Percentiles rank a stretch among this genome's conserved stretches.
phyloP scores from a whole-genome alignment of 805 yeast genomes.

The Hyphopichia homilentoma region DNA sequence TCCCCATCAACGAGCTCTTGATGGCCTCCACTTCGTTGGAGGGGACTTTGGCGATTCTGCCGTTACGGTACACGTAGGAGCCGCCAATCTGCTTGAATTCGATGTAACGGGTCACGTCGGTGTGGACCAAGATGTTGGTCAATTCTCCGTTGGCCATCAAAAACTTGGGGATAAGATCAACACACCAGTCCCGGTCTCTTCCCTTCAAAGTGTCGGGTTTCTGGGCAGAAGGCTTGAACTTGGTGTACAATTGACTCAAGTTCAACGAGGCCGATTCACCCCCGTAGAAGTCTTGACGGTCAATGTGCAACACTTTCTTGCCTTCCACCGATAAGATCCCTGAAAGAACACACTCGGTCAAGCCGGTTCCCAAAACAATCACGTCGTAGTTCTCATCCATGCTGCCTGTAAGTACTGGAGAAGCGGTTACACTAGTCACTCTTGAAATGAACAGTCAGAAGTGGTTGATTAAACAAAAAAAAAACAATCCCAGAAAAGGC shows the following conservation, averaged over 20 bases:
- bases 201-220: slow-evolving; percentile 72
- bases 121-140: slow-evolving; percentile 91
- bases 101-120: slow-evolving; percentile 92
- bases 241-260: slow-evolving; percentile 63
- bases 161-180: slow-evolving; percentile 94
- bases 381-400: slow-evolving; percentile 98
- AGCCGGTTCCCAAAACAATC: slow-evolving; percentile 91
- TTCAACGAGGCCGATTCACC: slow-evolving; percentile 87
- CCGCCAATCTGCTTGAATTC: slow-evolving; percentile 98
- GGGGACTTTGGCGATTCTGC: slow-evolving; percentile 92
- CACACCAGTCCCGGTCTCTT: slow-evolving; percentile 96
- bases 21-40: slow-evolving; percentile 89
- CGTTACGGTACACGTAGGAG: slow-evolving; percentile 85
- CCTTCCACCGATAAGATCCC: slow-evolving; percentile 97
- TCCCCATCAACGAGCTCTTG: slow-evolving; percentile 87
- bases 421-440: neutral
- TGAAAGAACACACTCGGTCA: slow-evolving; percentile 92
- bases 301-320: slow-evolving; percentile 94
- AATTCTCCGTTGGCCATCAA: slow-evolving; percentile 97
- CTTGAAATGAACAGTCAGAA: too few relatives aligned
- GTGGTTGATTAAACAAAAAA: too few relatives aligned
- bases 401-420: too few relatives aligned
- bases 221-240: slow-evolving; percentile 76
- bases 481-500: too few relatives aligned
- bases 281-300: slow-evolving; percentile 94